These are phyloP conservation scores for Rhynchospora tenuis DNA, from an alignment of 176 grass and related monocot genomes.

Conservation along the genomic window DNA sequence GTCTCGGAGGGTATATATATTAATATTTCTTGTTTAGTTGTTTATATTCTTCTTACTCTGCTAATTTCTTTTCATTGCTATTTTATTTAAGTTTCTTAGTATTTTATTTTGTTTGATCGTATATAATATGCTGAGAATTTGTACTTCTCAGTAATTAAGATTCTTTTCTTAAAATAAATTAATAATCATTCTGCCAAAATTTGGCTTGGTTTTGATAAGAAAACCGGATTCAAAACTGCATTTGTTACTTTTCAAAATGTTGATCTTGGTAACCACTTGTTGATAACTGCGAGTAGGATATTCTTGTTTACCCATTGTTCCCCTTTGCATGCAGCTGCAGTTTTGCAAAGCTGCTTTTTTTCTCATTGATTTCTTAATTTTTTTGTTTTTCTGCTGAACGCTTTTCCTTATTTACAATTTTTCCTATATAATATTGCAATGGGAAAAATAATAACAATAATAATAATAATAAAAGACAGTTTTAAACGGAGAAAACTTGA, in stretches of 20 bases:
- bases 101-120: neutral
- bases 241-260: neutral
- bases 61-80: neutral
- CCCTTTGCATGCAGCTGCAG: neutral
- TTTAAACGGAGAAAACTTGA: neutral
- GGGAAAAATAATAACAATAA: neutral
- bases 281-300: neutral
- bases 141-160: neutral
- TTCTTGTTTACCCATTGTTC: neutral
- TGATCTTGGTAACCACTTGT: neutral
- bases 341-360: neutral
- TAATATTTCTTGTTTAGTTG: neutral
- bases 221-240: neutral
- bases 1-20: slow-evolving; percentile 76
- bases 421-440: neutral
- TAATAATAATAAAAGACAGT: neutral
- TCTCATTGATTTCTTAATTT: neutral
- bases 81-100: neutral
- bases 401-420: neutral
- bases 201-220: neutral
- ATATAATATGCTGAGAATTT: neutral
- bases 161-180: neutral
- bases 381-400: neutral
- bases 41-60: neutral
- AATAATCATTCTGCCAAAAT: neutral